Base-by-base conservation (phyloP, 2,329 filamentous ascomycete genomes). In the Aspergillus ochraceoroseus region DNA sequence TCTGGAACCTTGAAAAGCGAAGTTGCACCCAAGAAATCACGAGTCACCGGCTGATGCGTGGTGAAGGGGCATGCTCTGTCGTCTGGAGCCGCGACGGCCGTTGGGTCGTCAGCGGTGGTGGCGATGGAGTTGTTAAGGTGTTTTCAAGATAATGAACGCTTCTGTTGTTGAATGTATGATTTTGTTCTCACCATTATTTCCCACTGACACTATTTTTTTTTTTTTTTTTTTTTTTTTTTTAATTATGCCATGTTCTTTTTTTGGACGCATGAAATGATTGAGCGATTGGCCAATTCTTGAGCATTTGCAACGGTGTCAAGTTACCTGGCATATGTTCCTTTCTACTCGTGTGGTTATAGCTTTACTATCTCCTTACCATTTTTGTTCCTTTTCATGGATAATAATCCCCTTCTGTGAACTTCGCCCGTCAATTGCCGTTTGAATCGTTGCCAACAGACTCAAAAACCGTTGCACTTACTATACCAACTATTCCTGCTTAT, bases 1-100 rank as follows among this genome's bases (percentile, higher is more conserved):
- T 98, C 76, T 98, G 92, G 92, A 89, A 85, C 19, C 75, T 98
- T 14, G 92, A 98, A 65, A 98, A 95, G 71, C 80, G 92, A 35
- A 85, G 83, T 31, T 98, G 92, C 70, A 92, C 85, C 3, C 92
- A 98, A 65, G 92, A 96, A 63, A 87, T 98, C 55, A 94, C 88
- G 2, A 87, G 80, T 46, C 89, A 96, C 66, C 80, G 92, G 27
- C 77, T 94, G 51, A 95, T 96, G 89, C 80, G 92, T 36, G 92
- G 90, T 33, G 92, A 98, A 63, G 92, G 92, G 14, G 87, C 96
- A 5, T 96, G 90, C 66, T 79, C 83, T 11, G 90, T 95, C 3
- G 86, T 92, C 12, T 98, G 92, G 92, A 95, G 88, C 61, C 85
- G 88, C 56, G 92, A 98, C 60, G 89, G 90, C 22, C 79, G 88